Evolutionary conservation across 306 rosid genomes (phyloP), one percentile per base, ranked within the genome.

Genomic region (Quercus gilva): DNA sequence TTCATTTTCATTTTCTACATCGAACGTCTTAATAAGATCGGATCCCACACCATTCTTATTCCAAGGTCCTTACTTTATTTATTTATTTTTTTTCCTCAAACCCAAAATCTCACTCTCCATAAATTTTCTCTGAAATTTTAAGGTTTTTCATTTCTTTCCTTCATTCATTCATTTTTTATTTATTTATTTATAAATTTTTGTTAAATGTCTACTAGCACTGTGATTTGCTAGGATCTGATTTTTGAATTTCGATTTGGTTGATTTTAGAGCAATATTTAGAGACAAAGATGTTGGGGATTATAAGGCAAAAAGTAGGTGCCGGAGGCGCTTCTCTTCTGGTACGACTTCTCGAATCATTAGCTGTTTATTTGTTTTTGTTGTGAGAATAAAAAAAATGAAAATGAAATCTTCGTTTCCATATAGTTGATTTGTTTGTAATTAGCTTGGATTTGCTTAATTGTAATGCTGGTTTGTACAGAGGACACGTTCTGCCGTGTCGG

Each of bases 281-380:
- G 41, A 58, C 69, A 18, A 31, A 87, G 87, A 92, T 94, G 98
- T 88, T 73, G 94, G 92, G 96, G 75, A 13, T 83, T 75, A 12
- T 88, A 45, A 90, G 89, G 89, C 88, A 85, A 78, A 92, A 87
- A 77, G 79, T 91, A 33, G 79, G 87, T 75, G 79, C 85, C 58
- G 84, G 80, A 71, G 85, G 73, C 88, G 71, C 87, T 25, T 84
- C 88, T 33, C 82, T 77, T 67, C 31, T 28, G 90, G 92, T 90
- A 69, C 3, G 37, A 72, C 13, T 10, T 33, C 26, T 17, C 75
- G 35, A 60, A 20, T 72, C 74, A 25, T 73, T 5, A 49, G 51
- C 11, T 59, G 41, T 26, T 11, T 45, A 26, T 29, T 6, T 21
- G 23, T 10, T 11, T 4, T 31, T 14, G 2, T 8, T 51, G 45